Evolutionary conservation across 192 early-diverging fungal genomes (phyloP).

Genomic region (Geranomyces michiganensis): DNA sequence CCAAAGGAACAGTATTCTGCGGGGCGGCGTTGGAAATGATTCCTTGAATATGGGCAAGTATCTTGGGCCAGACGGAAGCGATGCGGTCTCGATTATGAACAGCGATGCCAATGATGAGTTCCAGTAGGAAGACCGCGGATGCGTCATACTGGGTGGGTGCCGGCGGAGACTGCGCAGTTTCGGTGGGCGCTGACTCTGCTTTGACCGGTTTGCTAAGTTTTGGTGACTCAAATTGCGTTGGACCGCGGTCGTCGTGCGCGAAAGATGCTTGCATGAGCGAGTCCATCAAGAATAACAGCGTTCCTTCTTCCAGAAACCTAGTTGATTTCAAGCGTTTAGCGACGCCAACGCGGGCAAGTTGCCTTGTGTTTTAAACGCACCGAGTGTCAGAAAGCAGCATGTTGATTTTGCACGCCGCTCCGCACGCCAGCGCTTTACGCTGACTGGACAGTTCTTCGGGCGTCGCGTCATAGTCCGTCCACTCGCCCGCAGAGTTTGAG

Average conservation of each 20-base stretch:
- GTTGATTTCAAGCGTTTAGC: background rate
- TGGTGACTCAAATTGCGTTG: conserved; percentile 6
- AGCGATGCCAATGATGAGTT: conserved; percentile 73
- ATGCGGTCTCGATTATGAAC: conserved; percentile 80
- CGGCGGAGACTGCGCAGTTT: background rate
- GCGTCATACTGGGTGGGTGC: conserved; percentile 33
- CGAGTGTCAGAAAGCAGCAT: conserved; percentile 72
- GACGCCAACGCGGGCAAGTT: background rate
- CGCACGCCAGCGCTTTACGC: conserved; percentile 66
- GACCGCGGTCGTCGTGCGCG: conserved; percentile 13
- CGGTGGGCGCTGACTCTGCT: background rate
- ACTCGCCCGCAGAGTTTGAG: conserved; percentile 58
- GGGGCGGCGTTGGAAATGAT: conserved; percentile 70
- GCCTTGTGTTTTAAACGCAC: conserved; percentile 31
- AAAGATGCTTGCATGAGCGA: conserved; percentile 54
- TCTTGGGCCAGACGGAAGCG: conserved; percentile 59
- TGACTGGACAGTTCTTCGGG: conserved; percentile 72
- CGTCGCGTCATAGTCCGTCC: conserved; percentile 54
- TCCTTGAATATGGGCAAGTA: conserved; percentile 69
- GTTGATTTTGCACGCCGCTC: conserved; percentile 71
- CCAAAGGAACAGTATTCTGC: conserved; percentile 68
- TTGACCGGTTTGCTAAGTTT: background rate
- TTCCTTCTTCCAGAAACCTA: conserved; percentile 66
- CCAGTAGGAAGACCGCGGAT: conserved; percentile 73
- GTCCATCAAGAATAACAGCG: conserved; percentile 62